phyloP scores from a whole-genome alignment of 2,329 filamentous ascomycete species.

The Plectosphaerella plurivora region DNA sequence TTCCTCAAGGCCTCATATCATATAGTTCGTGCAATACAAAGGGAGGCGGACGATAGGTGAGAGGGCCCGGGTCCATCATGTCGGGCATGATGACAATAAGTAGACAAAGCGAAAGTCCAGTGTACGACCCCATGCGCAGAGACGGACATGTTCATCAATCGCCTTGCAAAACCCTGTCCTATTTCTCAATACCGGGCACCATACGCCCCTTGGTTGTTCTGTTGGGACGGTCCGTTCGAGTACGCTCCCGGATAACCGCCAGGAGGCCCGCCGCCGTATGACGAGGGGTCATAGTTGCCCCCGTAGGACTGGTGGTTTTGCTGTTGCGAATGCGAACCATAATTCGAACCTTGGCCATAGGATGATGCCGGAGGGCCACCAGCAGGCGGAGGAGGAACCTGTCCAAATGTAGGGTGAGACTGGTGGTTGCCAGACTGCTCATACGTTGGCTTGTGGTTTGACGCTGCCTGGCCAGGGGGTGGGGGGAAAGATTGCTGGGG shows the following conservation, averaged over 20 bases:
- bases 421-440: slow-evolving; percentile 8
- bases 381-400: slow-evolving; percentile 9
- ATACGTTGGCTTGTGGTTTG: not conserved
- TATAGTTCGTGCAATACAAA: too few relatives aligned
- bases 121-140: too few relatives aligned
- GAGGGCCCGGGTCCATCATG: too few relatives aligned
- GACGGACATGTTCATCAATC: too few relatives aligned
- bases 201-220: slow-evolving; percentile 8
- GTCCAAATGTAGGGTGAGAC: slow-evolving; percentile 16
- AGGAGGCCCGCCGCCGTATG: slow-evolving; percentile 18
- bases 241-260: slow-evolving; percentile 27
- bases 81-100: too few relatives aligned
- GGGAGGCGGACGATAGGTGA: too few relatives aligned
- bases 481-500: slow-evolving; percentile 12
- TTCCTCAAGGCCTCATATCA: too few relatives aligned
- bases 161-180: too few relatives aligned
- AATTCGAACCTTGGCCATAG: slow-evolving; percentile 12
- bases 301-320: slow-evolving; percentile 10
- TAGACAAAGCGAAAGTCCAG: too few relatives aligned
- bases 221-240: slow-evolving; percentile 10
- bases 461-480: slow-evolving; percentile 9
- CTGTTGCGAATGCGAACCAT: slow-evolving; percentile 11
- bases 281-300: slow-evolving; percentile 23
- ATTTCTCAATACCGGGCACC: slow-evolving; percentile 11
- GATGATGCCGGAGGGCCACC: slow-evolving; percentile 5